Base-by-base conservation (phyloP, 805 yeast species). In the Dipodascopsis uninucleata region DNA sequence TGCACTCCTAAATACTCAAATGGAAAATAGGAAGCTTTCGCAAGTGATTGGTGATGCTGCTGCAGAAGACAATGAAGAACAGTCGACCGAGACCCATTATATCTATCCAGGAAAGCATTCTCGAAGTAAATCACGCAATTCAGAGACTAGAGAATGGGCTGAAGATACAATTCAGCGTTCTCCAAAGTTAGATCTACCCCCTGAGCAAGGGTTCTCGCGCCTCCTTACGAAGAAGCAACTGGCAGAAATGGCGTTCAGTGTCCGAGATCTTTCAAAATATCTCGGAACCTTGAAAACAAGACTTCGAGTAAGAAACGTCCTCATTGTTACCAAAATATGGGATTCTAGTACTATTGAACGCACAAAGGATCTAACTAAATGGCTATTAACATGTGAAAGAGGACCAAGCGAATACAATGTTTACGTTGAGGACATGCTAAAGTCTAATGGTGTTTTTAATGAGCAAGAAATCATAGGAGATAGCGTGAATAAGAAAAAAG, bases 301-400 rank as follows among this genome's bases (percentile, higher is more conserved):
- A 56, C 64, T 87, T 23, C 81, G 82, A 41, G 79, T 84, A 16
- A 72, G 74, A 34, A 78, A 84, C 17, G 76, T 88, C 14, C 72
- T 87, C 78, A 77, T 87, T 10, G 87, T 88, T 16, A 87, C 96
- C 10, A 87, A 87, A 63, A 90, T 94, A 1, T 73, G 93, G 48
- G 96, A 88, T 61, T 78, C 82, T 53, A 79, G 86, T 3, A 67
- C 88, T 38, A 78, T 84, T 5, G 81, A 77, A 57, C 66, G 84
- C 35, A 84, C 96, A 0, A 71, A 88, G 44, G 93, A 84, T 58
- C 68, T 88, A 55, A 81, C 85, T 1, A 87, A 80, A 56, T 87
- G 90, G 89, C 62, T 87, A 23, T 61, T 87, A 28, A 55, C 64
- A 5, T 26, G 40, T 3, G 53, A 8, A 42, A 43, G 24, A 47